Evolutionary conservation across 805 yeast genomes (phyloP).

Genomic region (Schizosaccharomyces octosporus): DNA sequence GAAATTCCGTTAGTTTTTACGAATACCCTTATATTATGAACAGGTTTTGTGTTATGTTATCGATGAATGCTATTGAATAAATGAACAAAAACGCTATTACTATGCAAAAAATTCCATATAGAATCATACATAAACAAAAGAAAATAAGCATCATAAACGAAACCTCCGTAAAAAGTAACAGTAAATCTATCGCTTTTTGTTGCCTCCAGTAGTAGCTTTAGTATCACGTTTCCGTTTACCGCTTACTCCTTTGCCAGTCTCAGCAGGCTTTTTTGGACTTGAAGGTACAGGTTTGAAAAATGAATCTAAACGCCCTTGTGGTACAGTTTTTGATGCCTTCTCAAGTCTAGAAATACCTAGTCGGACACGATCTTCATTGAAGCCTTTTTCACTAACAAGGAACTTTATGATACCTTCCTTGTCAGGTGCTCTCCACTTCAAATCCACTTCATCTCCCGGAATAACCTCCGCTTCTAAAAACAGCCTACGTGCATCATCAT

Average conservation of each 20-base stretch:
- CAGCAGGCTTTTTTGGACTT: not conserved
- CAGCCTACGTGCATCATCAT: conserved; percentile 59
- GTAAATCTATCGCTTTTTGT: not conserved
- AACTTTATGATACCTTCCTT: conserved; percentile 59
- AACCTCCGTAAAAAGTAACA: not conserved
- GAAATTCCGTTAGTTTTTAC: no score
- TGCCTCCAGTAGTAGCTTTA: not conserved
- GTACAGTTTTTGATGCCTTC: conserved; percentile 62
- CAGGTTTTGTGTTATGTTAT: no score
- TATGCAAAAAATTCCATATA: not conserved
- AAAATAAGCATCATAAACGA: not conserved
- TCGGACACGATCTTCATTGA: conserved; percentile 74
- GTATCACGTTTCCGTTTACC: not conserved
- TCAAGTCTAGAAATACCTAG: conserved; percentile 66
- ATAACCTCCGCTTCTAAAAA: conserved; percentile 64
- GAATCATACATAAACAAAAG: not conserved
- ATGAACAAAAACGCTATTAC: no score
- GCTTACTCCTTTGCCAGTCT: not conserved
- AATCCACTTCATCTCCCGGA: conserved; percentile 30
- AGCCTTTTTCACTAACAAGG: conserved; percentile 71
- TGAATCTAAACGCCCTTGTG: conserved; percentile 74
- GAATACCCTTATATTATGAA: no score
- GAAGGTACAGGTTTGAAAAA: conserved; percentile 28
- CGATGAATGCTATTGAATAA: no score
- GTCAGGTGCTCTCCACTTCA: conserved; percentile 81